These are phyloP conservation scores for Ganoderma lingzhi DNA, from an alignment of 1,284 basidiomycete genomes.

Conservation along the genomic window DNA sequence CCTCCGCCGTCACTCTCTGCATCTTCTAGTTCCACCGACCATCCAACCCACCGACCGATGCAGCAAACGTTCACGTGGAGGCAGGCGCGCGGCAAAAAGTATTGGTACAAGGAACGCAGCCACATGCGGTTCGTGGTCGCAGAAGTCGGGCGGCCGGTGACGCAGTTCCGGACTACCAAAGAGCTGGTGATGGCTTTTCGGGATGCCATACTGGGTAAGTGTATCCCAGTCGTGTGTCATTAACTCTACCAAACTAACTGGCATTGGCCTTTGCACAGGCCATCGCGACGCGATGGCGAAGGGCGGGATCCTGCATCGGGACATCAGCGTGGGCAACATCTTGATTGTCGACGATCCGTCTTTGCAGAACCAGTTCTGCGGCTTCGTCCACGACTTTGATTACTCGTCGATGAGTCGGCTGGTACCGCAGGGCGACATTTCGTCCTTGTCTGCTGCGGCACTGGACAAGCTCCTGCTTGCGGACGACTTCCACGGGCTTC, in stretches of 20 bases:
- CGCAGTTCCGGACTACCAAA: constrained; percentile 19
- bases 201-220: constrained; percentile 29
- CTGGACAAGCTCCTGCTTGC: not conserved
- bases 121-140: constrained; percentile 30
- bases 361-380: not conserved
- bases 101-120: constrained; percentile 23
- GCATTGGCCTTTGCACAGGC: not conserved
- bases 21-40: not conserved
- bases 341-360: constrained; percentile 10
- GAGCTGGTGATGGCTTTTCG: constrained; percentile 23
- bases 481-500: not conserved
- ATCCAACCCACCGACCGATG: not conserved
- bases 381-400: constrained; percentile 24
- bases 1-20: not conserved
- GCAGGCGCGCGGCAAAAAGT: not conserved
- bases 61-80: constrained; percentile 26
- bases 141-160: constrained; percentile 24
- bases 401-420: constrained; percentile 10
- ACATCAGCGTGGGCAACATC: constrained; percentile 19
- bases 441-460: not conserved
- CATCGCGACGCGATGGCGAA: not conserved
- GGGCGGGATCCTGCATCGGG: constrained; percentile 17
- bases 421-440: not conserved
- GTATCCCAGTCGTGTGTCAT: too few relatives aligned
- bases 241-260: not conserved